phyloP scores from a whole-genome alignment of 1,284 basidiomycete species.

The Ganoderma sinense region DNA sequence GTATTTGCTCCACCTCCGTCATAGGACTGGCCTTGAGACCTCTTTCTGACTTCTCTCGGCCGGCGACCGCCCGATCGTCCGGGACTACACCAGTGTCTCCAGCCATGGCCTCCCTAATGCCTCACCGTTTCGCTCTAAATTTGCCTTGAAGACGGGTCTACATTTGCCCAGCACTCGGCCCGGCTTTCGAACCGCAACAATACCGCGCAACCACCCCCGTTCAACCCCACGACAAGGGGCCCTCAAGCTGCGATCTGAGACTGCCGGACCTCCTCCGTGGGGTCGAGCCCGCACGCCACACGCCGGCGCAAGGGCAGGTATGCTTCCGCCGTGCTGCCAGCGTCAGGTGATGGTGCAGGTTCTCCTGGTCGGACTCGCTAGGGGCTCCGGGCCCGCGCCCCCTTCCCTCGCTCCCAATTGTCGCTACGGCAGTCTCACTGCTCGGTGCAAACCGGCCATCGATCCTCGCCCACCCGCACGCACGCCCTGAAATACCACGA shows the following conservation, averaged over 20 bases:
- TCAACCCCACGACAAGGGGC: background rate
- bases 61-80: background rate
- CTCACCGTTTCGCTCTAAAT: background rate
- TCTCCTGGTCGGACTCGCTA: conserved; percentile 4
- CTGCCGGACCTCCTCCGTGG: background rate
- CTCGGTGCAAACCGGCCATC: conserved; percentile 26
- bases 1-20: conserved; percentile 20
- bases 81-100: background rate
- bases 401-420: conserved; percentile 18
- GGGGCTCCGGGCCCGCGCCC: conserved; percentile 11
- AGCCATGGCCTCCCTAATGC: background rate
- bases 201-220: background rate
- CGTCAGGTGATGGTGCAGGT: conserved; percentile 28
- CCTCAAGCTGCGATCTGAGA: background rate
- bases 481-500: conserved; percentile 23
- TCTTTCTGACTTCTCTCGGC: conserved; percentile 17
- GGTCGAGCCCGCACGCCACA: background rate
- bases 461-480: conserved; percentile 3
- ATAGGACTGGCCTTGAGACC: conserved; percentile 22
- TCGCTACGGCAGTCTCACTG: conserved; percentile 19
- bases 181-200: background rate
- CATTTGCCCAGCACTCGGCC: background rate
- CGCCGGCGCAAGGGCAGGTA: background rate
- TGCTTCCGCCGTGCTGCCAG: conserved; percentile 15
- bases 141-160: background rate